A percentile compares a stretch with the other conserved stretches of the same genome.
phyloP scores from a whole-genome alignment of 345 rosid genomes.

The Toxicodendron radicans region DNA sequence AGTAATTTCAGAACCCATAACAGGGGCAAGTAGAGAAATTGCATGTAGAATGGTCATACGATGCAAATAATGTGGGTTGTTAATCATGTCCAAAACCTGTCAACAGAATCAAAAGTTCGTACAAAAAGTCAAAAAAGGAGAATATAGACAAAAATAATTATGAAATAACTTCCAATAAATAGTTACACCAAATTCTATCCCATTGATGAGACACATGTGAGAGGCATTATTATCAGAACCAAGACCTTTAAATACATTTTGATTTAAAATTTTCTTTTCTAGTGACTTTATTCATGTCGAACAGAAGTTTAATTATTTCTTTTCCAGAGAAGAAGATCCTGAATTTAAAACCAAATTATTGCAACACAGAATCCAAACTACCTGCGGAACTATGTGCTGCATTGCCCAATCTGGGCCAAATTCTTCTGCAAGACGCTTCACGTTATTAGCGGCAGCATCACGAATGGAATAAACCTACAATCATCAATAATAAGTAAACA shows the following conservation, averaged over 20 bases:
- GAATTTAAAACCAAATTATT: neutral
- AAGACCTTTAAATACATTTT: neutral
- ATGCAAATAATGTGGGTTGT: constrained; percentile 83
- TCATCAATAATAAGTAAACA: constrained; percentile 5
- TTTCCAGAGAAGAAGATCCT: neutral
- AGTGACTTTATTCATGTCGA: neutral
- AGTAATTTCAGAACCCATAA: constrained; percentile 83
- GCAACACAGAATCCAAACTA: constrained; percentile 23
- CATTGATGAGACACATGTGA: neutral
- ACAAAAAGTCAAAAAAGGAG: neutral
- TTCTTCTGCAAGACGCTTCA: constrained; percentile 95
- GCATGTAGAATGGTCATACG: constrained; percentile 88
- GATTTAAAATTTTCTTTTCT: neutral
- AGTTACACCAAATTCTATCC: neutral
- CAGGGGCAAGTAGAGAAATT: constrained; percentile 85
- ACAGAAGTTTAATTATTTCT: neutral
- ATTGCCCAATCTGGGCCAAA: constrained; percentile 99
- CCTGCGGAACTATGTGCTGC: constrained; percentile 98
- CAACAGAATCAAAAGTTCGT: neutral
- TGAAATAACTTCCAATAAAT: neutral
- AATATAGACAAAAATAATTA: neutral
- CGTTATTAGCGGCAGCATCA: constrained; percentile 93
- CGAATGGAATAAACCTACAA: constrained; percentile 86
- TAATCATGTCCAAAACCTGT: constrained; percentile 86
- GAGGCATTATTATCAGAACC: neutral